Conservation (phyloP, 2,329 filamentous ascomycete species). For the Metarhizium brunneum region DNA sequence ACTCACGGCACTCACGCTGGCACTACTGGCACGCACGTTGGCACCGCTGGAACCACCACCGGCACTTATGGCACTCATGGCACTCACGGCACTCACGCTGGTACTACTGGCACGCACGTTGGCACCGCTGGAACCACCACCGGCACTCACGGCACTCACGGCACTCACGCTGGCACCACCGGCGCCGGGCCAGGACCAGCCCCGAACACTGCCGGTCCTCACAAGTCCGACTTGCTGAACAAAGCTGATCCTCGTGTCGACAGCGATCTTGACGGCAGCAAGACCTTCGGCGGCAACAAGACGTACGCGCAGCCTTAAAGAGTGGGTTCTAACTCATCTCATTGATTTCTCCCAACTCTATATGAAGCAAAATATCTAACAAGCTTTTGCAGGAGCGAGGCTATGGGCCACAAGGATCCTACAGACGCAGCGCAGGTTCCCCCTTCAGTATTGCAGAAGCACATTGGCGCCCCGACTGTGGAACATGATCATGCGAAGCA, state of each 20-base stretch:
- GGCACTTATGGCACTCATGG: not conserved
- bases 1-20: conserved; percentile 1
- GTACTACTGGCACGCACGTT: not conserved
- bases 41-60: not conserved
- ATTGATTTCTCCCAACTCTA: not conserved
- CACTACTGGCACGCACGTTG: not conserved
- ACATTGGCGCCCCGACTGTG: conserved; percentile 36
- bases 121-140: not conserved
- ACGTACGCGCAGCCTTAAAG: conserved; percentile 28
- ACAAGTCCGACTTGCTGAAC: conserved; percentile 44
- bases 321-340: conserved; percentile 12
- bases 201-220: conserved; percentile 28
- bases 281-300: conserved; percentile 46
- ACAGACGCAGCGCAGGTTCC: conserved; percentile 49
- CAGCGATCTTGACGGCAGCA: conserved; percentile 43
- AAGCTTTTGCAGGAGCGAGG: not conserved
- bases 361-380: not conserved
- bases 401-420: conserved; percentile 29
- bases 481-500: conserved; percentile 34
- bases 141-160: not conserved
- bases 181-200: conserved; percentile 20
- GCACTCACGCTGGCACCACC: conserved; percentile 1
- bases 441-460: conserved; percentile 40
- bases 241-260: conserved; percentile 48
- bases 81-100: not conserved